Conservation (phyloP, 2,329 filamentous ascomycete genomes). For the Aspergillus sp. region DNA sequence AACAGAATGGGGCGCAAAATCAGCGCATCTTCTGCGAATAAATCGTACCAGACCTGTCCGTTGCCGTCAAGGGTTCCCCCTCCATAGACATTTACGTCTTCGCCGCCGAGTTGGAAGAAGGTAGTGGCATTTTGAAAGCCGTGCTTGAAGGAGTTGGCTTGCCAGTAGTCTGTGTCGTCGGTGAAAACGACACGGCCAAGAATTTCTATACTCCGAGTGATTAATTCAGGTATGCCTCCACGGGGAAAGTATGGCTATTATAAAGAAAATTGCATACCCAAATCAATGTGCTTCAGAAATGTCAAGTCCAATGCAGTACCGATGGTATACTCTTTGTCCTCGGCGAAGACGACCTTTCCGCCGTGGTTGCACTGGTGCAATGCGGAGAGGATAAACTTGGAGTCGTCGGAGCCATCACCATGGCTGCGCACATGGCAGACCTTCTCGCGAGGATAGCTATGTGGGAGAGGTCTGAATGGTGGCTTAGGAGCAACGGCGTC, state of each 20-base stretch:
- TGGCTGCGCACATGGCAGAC: constrained; percentile 30
- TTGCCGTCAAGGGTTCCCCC: constrained; percentile 64
- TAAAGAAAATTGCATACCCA: constrained; percentile 42
- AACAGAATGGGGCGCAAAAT: constrained; percentile 61
- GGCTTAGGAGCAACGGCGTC: constrained; percentile 28
- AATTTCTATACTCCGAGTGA: constrained; percentile 45
- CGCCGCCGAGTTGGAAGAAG: constrained; percentile 67
- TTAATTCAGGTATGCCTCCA: background rate
- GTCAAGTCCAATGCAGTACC: constrained; percentile 66
- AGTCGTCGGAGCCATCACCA: constrained; percentile 47
- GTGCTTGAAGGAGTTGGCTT: constrained; percentile 62
- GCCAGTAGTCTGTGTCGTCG: constrained; percentile 69
- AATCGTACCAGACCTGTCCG: constrained; percentile 65
- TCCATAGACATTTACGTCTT: constrained; percentile 68
- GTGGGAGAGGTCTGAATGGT: constrained; percentile 31
- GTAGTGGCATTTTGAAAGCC: constrained; percentile 66
- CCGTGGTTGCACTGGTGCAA: constrained; percentile 62
- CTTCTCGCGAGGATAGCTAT: constrained; percentile 23
- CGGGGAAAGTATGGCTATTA: background rate
- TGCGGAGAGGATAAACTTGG: constrained; percentile 53
- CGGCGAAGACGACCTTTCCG: constrained; percentile 60
- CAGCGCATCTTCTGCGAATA: constrained; percentile 58
- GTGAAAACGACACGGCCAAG: constrained; percentile 63
- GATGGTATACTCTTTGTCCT: constrained; percentile 59
- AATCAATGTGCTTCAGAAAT: constrained; percentile 63